These are phyloP conservation scores for Yamadazyma phyllophila DNA, from an alignment of 805 yeast genomes.

Conservation along the genomic window DNA sequence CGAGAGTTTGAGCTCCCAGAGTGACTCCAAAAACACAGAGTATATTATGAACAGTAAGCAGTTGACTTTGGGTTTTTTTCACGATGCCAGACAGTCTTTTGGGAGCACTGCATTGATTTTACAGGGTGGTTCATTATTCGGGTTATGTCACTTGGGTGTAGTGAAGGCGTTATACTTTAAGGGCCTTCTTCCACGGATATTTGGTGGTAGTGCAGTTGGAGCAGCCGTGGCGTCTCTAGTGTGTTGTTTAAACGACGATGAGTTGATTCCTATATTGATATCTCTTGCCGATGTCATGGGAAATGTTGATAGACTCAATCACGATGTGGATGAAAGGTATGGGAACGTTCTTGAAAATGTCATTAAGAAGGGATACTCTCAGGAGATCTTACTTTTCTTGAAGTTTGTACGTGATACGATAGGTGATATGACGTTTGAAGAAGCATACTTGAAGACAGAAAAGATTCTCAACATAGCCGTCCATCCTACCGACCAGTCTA, in stretches of 20 bases:
- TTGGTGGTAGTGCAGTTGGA: conserved; percentile 92
- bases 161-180: conserved; percentile 77
- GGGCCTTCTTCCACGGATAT: conserved; percentile 75
- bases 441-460: conserved; percentile 78
- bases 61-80: conserved; percentile 71
- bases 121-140: conserved; percentile 95
- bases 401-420: conserved; percentile 72
- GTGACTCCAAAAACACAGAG: conserved; percentile 26
- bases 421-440: conserved; percentile 89
- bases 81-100: conserved; percentile 79
- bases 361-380: conserved; percentile 76
- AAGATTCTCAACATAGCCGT: conserved; percentile 80
- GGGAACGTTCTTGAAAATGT: conserved; percentile 76
- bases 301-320: conserved; percentile 46
- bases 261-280: conserved; percentile 48
- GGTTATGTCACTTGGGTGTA: conserved; percentile 91
- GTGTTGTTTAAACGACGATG: conserved; percentile 69
- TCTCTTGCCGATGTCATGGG: conserved; percentile 41
- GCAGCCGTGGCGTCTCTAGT: conserved; percentile 87
- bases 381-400: conserved; percentile 76
- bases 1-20: conserved; percentile 31
- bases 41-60: conserved; percentile 50
- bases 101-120: conserved; percentile 88
- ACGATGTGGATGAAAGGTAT: conserved; percentile 55
- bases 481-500: conserved; percentile 69